Evolutionary conservation across 192 early-diverging fungal genomes (phyloP).

Genomic region (Ambispora gerdemannii): DNA sequence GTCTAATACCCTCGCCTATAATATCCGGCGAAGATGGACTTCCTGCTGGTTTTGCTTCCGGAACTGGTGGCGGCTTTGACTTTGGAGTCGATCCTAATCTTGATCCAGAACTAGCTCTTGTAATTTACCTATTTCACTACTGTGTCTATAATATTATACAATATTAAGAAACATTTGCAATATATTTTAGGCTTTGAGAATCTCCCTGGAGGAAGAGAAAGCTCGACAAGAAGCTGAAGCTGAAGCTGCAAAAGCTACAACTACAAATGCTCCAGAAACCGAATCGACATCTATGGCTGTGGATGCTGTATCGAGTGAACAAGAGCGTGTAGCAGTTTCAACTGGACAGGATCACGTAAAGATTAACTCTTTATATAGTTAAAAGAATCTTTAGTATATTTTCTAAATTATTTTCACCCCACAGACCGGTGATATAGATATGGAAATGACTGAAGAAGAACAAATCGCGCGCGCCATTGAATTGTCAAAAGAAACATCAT

Average conservation of each 20-base stretch:
- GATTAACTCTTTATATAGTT: too few species aligned
- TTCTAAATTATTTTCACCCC: background rate
- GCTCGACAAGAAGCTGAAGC: slow-evolving; percentile 79
- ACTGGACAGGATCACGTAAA: slow-evolving; percentile 44
- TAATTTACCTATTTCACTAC: slow-evolving; percentile 24
- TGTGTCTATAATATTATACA: background rate
- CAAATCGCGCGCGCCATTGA: slow-evolving; percentile 67
- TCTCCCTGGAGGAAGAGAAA: slow-evolving; percentile 94
- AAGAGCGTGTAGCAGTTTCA: slow-evolving; percentile 69
- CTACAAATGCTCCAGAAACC: slow-evolving; percentile 27
- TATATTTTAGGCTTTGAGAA: slow-evolving; percentile 70
- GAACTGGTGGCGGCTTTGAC: slow-evolving; percentile 72
- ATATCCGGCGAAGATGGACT: slow-evolving; percentile 79
- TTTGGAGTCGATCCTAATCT: slow-evolving; percentile 92
- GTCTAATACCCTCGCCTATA: slow-evolving; percentile 83
- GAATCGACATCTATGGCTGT: slow-evolving; percentile 37
- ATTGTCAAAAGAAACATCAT: slow-evolving; percentile 76
- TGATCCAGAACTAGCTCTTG: slow-evolving; percentile 91
- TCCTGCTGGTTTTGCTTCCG: slow-evolving; percentile 60
- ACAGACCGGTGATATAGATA: slow-evolving; percentile 52
- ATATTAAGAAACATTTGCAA: background rate
- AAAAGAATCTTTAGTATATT: background rate
- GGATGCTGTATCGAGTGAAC: slow-evolving; percentile 28
- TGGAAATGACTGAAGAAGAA: slow-evolving; percentile 65
- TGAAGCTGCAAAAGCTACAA: slow-evolving; percentile 44